Percentiles rank a stretch among this genome's conserved stretches.
These are phyloP conservation scores for Inga oerstediana DNA, from an alignment of 306 rosid genomes.

Conservation along the genomic window DNA sequence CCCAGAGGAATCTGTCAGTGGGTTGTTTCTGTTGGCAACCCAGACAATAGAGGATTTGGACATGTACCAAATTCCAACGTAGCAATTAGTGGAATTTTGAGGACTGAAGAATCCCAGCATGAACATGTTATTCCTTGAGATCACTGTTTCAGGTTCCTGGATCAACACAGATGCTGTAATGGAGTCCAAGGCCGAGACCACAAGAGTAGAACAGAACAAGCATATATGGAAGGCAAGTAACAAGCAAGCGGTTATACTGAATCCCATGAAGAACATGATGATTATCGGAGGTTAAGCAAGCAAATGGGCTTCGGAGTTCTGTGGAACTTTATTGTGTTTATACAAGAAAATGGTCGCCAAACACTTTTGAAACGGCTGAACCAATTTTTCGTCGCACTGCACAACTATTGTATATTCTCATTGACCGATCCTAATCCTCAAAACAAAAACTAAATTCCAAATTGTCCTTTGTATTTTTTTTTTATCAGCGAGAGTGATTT, in stretches of 20 bases:
- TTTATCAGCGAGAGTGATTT: no score
- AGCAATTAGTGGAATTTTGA: constrained; percentile 10
- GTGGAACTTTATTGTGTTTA: no score
- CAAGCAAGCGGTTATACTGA: background rate
- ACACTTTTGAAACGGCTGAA: no score
- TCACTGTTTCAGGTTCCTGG: background rate
- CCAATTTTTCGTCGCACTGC: no score
- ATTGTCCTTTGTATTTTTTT: no score
- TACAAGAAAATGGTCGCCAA: no score
- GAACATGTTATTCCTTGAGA: background rate
- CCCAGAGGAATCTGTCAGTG: background rate
- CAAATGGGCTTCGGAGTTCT: no score
- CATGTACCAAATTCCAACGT: constrained; percentile 27
- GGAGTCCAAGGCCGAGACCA: background rate
- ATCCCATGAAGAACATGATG: background rate
- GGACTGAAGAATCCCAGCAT: constrained; percentile 16
- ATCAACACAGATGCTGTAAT: background rate
- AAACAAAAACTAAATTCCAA: no score
- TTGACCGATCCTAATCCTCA: no score
- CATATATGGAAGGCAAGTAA: background rate
- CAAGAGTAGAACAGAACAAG: background rate
- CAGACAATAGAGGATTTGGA: background rate
- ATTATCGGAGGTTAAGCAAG: background rate
- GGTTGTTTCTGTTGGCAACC: background rate
- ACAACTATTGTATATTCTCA: no score